A percentile compares a stretch with the other conserved stretches of the same genome.
Conservation (phyloP, 228 moss, liverwort and hornwort genomes). For the Sphagnum fallax region DNA sequence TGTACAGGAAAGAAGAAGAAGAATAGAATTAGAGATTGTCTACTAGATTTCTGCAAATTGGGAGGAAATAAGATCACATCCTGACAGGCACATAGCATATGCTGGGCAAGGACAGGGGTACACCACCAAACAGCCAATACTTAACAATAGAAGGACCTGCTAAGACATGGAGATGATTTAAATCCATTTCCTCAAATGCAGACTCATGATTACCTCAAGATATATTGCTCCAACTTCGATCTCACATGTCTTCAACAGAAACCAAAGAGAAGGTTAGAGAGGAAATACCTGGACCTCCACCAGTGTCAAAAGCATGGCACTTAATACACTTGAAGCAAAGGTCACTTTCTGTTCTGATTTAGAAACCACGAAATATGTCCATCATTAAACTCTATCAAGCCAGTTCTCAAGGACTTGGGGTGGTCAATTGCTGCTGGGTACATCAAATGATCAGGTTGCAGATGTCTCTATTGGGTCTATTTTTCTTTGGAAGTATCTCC, state of each 20-base stretch:
- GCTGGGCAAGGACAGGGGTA: too few relatives aligned
- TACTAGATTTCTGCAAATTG: too few relatives aligned
- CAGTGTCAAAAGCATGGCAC: constrained; percentile 57
- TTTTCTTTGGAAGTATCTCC: constrained; percentile 43
- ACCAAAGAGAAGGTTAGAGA: constrained; percentile 2
- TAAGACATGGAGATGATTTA: background rate
- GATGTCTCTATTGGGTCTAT: constrained; percentile 15
- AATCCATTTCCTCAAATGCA: background rate
- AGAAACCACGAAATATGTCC: constrained; percentile 3
- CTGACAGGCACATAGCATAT: too few relatives aligned
- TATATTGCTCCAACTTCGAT: background rate
- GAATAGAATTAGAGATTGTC: too few relatives aligned
- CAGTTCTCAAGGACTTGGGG: constrained; percentile 7
- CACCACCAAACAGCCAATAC: too few relatives aligned
- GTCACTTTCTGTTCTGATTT: constrained; percentile 40
- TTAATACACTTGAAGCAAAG: constrained; percentile 60
- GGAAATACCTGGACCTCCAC: constrained; percentile 49
- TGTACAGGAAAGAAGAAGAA: constrained; percentile 12
- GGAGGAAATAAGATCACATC: too few relatives aligned
- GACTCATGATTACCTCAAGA: background rate
- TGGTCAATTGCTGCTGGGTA: constrained; percentile 7
- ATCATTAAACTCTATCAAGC: background rate
- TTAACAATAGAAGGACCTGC: too few relatives aligned
- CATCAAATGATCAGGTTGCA: constrained; percentile 13
- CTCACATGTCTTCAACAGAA: background rate